phyloP scores from a whole-genome alignment of 2,329 filamentous ascomycete genomes.

The Fusarium multiceps region DNA sequence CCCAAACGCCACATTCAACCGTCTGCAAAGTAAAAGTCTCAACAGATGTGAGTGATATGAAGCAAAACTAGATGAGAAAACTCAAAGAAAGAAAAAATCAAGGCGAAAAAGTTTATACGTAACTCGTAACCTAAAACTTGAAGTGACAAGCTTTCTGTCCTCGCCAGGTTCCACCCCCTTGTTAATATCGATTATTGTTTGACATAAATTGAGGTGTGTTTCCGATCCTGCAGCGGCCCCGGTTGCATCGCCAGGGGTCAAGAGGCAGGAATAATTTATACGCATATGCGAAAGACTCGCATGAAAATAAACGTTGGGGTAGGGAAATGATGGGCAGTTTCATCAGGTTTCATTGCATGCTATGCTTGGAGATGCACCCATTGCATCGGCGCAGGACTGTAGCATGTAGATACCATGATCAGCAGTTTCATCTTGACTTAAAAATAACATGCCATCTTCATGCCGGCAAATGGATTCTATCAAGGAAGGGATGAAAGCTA shows the following conservation, averaged over 20 bases:
- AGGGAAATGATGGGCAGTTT: conserved; percentile 33
- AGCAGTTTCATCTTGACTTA: conserved; percentile 18
- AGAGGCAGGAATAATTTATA: conserved; percentile 8
- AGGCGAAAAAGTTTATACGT: not conserved
- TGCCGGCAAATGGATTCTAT: not conserved
- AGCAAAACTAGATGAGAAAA: not conserved
- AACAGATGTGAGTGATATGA: not conserved
- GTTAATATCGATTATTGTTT: conserved; percentile 30
- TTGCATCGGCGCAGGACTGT: conserved; percentile 2
- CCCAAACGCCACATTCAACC: conserved; percentile 20
- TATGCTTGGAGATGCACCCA: not conserved
- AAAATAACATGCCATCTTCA: conserved; percentile 5
- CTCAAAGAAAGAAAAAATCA: not conserved
- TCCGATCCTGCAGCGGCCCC: conserved; percentile 33
- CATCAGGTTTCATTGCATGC: conserved; percentile 31
- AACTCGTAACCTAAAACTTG: conserved; percentile 3
- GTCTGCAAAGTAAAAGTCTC: conserved; percentile 1
- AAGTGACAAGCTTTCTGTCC: not conserved
- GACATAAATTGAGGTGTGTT: conserved; percentile 35
- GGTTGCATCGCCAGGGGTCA: conserved; percentile 5
- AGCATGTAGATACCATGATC: conserved; percentile 6
- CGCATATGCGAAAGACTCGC: conserved; percentile 13
- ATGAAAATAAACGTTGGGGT: conserved; percentile 15
- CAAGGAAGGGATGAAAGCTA: not conserved
- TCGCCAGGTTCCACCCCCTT: not conserved